These are phyloP conservation scores for Cenchrus fungigraminus DNA, from an alignment of 176 grass and related monocot species.

Conservation along the genomic window DNA sequence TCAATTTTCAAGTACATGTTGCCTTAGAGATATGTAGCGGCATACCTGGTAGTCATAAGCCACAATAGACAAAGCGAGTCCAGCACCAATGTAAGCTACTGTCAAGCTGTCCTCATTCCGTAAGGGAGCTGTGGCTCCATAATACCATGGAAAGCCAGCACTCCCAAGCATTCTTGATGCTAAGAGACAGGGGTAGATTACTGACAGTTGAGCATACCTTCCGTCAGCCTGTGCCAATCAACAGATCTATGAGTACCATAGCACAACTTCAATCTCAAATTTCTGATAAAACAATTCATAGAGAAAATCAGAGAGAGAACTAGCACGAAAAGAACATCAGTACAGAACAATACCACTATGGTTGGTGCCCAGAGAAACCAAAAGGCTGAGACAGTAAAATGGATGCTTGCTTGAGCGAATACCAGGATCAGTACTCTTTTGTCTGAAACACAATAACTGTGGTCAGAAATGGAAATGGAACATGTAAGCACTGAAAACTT, in stretches of 20 bases:
- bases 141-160: slow-evolving; percentile 77
- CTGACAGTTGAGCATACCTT: slow-evolving; percentile 72
- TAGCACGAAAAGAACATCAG: slow-evolving; percentile 20
- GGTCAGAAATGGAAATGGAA: slow-evolving; percentile 25
- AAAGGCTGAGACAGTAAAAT: slow-evolving; percentile 73
- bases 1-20: slow-evolving; percentile 17
- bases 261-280: not conserved
- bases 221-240: slow-evolving; percentile 71
- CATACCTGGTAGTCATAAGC: slow-evolving; percentile 95
- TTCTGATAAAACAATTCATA: slow-evolving; percentile 17
- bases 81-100: slow-evolving; percentile 57
- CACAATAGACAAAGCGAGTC: slow-evolving; percentile 62
- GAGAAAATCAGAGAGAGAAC: not conserved
- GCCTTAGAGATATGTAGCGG: not conserved
- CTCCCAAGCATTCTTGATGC: slow-evolving; percentile 83
- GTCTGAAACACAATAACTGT: slow-evolving; percentile 62
- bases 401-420: slow-evolving; percentile 88
- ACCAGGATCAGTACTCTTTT: slow-evolving; percentile 81
- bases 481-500: slow-evolving; percentile 1
- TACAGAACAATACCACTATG: slow-evolving; percentile 70
- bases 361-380: slow-evolving; percentile 95
- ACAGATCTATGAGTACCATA: slow-evolving; percentile 18
- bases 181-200: slow-evolving; percentile 81
- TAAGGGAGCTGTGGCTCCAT: slow-evolving; percentile 50
- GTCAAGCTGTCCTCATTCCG: slow-evolving; percentile 69